Evolutionary conservation across 345 rosid genomes (phyloP), one percentile per base, ranked within the genome.

Genomic region (Eucalyptus paniculata): DNA sequence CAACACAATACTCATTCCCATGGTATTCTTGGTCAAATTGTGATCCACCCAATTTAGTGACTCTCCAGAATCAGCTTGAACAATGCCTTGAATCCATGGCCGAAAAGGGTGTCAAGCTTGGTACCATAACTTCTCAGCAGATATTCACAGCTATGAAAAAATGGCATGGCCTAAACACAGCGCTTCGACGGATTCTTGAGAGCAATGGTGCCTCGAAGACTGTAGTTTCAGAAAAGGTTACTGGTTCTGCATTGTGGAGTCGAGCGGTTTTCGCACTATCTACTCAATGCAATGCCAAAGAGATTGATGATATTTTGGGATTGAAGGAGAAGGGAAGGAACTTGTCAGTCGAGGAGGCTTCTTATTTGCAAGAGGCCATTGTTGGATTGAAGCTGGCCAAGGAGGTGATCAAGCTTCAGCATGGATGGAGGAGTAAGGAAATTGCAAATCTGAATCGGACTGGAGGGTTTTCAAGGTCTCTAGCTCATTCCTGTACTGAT

Each of bases 1-100:
- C 91, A 92, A 18, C 94, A 94, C 88, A 89, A 93, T 26, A 92
- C 32, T 97, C 99, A 1, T 97, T 93, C 89, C 99, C 99, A 44
- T 98, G 99, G 99, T 87, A 92, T 23, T 95, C 99, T 87, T 98
- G 99, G 99, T 95, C 96, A 12, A 93, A 93, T 80, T 95, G 96
- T 87, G 94, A 96, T 24, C 94, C 92, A 12, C 99, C 99, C 6
- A 49, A 93, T 60, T 91, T 98, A 72, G 90, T 95, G 6, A 88
- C 85, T 87, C 96, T 97, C 93, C 91, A 91, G 93, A 90, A 91
- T 93, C 99, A 96, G 94, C 95, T 98, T 58, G 99, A 98, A 91
- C 91, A 87, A 47, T 98, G 99, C 91, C 98, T 97, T 8, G 99
- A 98, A 92, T 95, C 99, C 1, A 94, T 98, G 97, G 96, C 93